These are phyloP conservation scores for Cubamyces sp. DNA, from an alignment of 768 basidiomycete genomes.

Conservation along the genomic window DNA sequence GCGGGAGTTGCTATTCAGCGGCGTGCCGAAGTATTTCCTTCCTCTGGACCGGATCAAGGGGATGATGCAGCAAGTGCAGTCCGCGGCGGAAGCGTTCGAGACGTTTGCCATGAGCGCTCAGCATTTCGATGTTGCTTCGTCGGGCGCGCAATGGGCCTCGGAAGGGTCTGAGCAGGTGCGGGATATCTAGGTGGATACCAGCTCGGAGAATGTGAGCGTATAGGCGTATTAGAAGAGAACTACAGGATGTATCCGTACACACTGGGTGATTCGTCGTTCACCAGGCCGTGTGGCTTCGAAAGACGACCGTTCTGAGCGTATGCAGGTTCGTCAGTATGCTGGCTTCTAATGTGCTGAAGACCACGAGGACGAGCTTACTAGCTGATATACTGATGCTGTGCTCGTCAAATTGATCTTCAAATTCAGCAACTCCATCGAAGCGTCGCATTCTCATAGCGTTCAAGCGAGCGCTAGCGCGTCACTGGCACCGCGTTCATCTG, in stretches of 20 bases:
- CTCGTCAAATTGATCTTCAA: too few species aligned
- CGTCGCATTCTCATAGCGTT: too few species aligned
- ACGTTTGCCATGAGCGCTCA: conserved; percentile 12
- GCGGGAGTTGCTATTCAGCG: conserved; percentile 33
- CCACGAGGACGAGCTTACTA: too few species aligned
- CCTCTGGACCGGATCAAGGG: conserved; percentile 31
- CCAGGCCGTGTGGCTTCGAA: conserved; percentile 36
- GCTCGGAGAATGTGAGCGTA: conserved; percentile 48
- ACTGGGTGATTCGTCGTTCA: conserved; percentile 38
- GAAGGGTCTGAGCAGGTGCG: conserved; percentile 60
- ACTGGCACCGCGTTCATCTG: too few species aligned
- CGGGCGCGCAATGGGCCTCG: conserved; percentile 44
- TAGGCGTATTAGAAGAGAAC: conserved; percentile 61
- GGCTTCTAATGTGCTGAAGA: too few species aligned
- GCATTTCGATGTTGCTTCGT: background rate
- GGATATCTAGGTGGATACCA: conserved; percentile 46
- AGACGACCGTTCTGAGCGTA: too few species aligned
- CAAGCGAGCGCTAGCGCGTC: too few species aligned
- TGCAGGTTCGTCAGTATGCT: too few species aligned
- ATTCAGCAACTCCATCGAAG: too few species aligned
- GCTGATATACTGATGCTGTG: too few species aligned
- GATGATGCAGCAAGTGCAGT: conserved; percentile 50
- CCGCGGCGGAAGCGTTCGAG: conserved; percentile 46
- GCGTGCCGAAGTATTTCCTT: conserved; percentile 39
- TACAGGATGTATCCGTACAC: conserved; percentile 53